Base-by-base conservation (phyloP, 352 stramenopile genomes). In the Elongisporangium prolatum region DNA sequence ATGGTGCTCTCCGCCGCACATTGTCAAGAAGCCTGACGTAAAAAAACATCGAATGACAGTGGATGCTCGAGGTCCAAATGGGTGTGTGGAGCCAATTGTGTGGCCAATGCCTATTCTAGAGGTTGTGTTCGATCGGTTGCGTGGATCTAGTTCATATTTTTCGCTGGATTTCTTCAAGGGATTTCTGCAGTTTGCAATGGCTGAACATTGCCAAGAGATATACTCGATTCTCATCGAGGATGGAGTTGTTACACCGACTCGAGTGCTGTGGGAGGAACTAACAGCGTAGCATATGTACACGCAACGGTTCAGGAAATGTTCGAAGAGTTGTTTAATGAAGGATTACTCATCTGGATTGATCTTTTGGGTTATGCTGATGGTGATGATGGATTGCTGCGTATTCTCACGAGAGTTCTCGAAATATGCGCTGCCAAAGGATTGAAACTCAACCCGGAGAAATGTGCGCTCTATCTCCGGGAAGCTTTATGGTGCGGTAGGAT, bases 91-190 rank as follows among this genome's bases (percentile, higher is more conserved):
- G 28, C 28, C 5, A 14, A 34, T 54, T 9, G 14, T 50, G 3
- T 57, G 57, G 57, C 38, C 57, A 6, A 63, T 63, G 57, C 50
- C 50, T 22, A 63, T 63, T 48, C 25, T 63, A 5, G 50, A 63
- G 50, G 50, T 52, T 22, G 11, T 57, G 17, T 44, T 57, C 7
- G 57, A 54, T 17, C 22, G 50, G 18, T 38, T 57, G 20, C 34
- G 13, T 17, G 56, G 50, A 11, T 54, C 48, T 2, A 22, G 28
- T 5, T 28, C 20, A 2, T 63, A 49, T n/a, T 63, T 63, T 44
- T 28, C 21, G 21, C 18, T 63, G n/a, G 50, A 63, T 48, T 63
- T 63, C 28, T 57, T 57, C 57, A 54, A 63, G 20, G 57, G 57
- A 0, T 63, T 48, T 34, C 54, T 48, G 50, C 57, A 63, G 17